A percentile compares a stretch with the other conserved stretches of the same genome.
phyloP scores from a whole-genome alignment of 2,329 filamentous ascomycete species.

The Chrysoporthe cubensis region DNA sequence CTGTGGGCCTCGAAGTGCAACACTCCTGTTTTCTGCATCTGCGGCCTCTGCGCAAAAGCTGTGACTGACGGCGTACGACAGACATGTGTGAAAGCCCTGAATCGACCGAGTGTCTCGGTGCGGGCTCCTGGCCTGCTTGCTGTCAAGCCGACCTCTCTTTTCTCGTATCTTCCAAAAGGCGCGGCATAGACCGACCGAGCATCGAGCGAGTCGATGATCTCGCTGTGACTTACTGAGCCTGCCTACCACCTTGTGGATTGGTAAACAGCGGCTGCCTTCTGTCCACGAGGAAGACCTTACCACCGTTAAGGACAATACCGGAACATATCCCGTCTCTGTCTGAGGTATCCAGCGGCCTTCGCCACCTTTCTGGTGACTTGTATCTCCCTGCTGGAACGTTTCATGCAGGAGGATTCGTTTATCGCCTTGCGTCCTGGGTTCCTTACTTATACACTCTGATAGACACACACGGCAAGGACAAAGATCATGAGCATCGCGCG shows the following conservation, averaged over 20 bases:
- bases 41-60: neutral
- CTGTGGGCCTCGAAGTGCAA: neutral
- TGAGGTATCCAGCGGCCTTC: neutral
- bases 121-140: neutral
- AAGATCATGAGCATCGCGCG: neutral
- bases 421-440: neutral
- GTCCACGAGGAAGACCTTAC: neutral
- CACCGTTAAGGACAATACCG: neutral
- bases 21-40: neutral
- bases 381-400: neutral
- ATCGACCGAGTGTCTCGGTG: slow-evolving; percentile 18
- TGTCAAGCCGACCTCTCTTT: neutral
- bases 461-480: neutral
- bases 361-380: neutral
- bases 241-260: neutral
- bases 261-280: neutral
- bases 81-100: slow-evolving; percentile 5
- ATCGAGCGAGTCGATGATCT: neutral
- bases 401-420: neutral
- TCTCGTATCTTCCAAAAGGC: neutral
- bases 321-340: neutral
- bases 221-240: neutral
- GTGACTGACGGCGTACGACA: slow-evolving; percentile 1
- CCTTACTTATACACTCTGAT: neutral
- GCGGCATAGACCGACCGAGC: neutral